Evolutionary conservation across 2,329 filamentous ascomycete species (phyloP), one percentile per base, ranked within the genome.

Genomic region (Fusarium nanum): DNA sequence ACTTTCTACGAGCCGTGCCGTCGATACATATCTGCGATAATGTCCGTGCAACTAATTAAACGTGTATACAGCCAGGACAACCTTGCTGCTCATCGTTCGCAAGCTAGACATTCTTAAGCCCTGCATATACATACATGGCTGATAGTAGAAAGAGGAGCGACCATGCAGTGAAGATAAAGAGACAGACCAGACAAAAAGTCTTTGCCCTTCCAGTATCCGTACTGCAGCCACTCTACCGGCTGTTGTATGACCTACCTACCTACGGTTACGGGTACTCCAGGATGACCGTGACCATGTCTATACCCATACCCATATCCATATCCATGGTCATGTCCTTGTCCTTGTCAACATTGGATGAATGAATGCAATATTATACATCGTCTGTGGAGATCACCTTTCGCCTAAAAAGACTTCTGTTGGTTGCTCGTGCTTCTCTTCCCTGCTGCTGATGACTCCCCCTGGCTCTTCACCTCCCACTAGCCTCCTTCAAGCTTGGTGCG

Each of bases 191-290:
- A 54, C 45, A 63, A 57, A 61, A 22, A 34, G 25, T 23, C 27
- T 44, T 56, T 62, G 45, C 48, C 65, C 50, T 67, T 57, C 69
- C 70, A 37, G 34, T 37, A n/a, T 37, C 34, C 40, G 23, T 25
- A 52, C 49, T 74, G 73, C 73, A 75, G 72, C 72, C 73, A 75
- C 73, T 74, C 67, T 74, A 74, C 62, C 53, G 60, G 45, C 57
- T 60, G 52, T 49, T 50, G 34, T 52, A 52, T 52, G 49, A 52
- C 49, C 34, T 52, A 50, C 48, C 30, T 50, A 50, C 48, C 22
- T 64, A 22, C 18, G 22, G 30, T 25, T 37, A 41, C 49, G 49
- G 49, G 30, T 52, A 52, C 49, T 40, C 20, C 11, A 41, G 34
- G 32, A 52, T 52, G 37, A 20, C 48, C 48, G 16, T 50, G 20